A percentile compares a stretch with the other conserved stretches of the same genome.
phyloP scores from a whole-genome alignment of 805 yeast species.

The Nematodospora valgi region DNA sequence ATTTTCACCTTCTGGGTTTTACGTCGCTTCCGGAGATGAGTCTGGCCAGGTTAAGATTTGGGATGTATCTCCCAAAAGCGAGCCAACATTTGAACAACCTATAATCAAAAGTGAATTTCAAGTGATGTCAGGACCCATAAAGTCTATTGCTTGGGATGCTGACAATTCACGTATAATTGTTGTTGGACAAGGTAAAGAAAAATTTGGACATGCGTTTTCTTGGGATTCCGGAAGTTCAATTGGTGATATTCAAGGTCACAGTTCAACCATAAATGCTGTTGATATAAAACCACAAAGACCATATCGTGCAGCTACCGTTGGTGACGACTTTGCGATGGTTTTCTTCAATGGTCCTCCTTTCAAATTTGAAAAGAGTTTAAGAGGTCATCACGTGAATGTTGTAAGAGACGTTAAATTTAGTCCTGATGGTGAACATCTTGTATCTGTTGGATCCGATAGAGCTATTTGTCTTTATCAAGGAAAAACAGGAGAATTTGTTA shows the following conservation, averaged over 20 bases:
- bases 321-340: slow-evolving; percentile 83
- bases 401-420: slow-evolving; percentile 79
- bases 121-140: slow-evolving; percentile 76
- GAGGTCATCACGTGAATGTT: slow-evolving; percentile 74
- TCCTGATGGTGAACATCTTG: slow-evolving; percentile 71
- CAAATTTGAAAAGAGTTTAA: slow-evolving; percentile 69
- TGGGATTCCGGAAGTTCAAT: slow-evolving; percentile 96
- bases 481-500: slow-evolving; percentile 70
- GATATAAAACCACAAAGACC: slow-evolving; percentile 85
- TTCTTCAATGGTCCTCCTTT: slow-evolving; percentile 93
- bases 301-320: slow-evolving; percentile 86
- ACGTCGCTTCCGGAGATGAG: slow-evolving; percentile 89
- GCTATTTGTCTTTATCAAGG: slow-evolving; percentile 79
- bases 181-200: slow-evolving; percentile 91
- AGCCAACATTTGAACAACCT: slow-evolving; percentile 45
- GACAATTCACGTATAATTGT: slow-evolving; percentile 85
- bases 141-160: slow-evolving; percentile 87
- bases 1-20: slow-evolving; percentile 86
- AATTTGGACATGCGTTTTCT: slow-evolving; percentile 88
- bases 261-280: slow-evolving; percentile 78
- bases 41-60: slow-evolving; percentile 87
- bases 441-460: slow-evolving; percentile 85
- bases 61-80: slow-evolving; percentile 50
- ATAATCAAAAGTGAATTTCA: slow-evolving; percentile 75
- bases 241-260: slow-evolving; percentile 94